Conservation (phyloP, 257 asterid species). For the Ilex aquifolium region DNA sequence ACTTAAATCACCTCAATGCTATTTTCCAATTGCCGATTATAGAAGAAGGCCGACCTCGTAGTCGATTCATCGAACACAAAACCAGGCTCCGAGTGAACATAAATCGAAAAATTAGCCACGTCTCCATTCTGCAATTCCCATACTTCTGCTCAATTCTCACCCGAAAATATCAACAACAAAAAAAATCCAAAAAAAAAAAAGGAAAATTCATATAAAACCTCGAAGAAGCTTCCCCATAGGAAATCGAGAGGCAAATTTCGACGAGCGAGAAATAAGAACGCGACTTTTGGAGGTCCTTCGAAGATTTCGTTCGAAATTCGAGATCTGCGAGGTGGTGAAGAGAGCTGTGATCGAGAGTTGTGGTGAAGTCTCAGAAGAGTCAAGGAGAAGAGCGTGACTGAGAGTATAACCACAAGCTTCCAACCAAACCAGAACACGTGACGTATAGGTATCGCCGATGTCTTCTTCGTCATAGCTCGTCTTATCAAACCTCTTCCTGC, state of each 20-base stretch:
- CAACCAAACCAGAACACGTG: slow-evolving; percentile 56
- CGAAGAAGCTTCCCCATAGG: slow-evolving; percentile 81
- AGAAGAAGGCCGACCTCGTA: slow-evolving; percentile 54
- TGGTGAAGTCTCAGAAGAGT: slow-evolving; percentile 64
- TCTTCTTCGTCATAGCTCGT: slow-evolving; percentile 37
- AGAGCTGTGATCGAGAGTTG: slow-evolving; percentile 24
- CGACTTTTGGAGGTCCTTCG: slow-evolving; percentile 67
- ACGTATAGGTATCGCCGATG: slow-evolving; percentile 42
- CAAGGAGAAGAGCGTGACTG: slow-evolving; percentile 43
- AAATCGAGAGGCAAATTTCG: slow-evolving; percentile 84
- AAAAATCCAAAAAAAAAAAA: not conserved
- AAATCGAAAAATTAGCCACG: slow-evolving; percentile 49
- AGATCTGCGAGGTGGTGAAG: slow-evolving; percentile 32
- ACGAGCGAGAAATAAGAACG: slow-evolving; percentile 70
- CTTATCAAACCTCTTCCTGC: slow-evolving; percentile 31
- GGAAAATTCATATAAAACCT: slow-evolving; percentile 33
- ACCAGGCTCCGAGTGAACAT: slow-evolving; percentile 83
- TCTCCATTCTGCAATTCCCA: slow-evolving; percentile 60
- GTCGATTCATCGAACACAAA: slow-evolving; percentile 75
- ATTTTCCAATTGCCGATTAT: slow-evolving; percentile 54
- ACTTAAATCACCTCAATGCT: slow-evolving; percentile 60
- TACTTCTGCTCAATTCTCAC: not conserved
- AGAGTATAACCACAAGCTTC: slow-evolving; percentile 51
- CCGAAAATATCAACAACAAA: not conserved
- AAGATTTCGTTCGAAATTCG: slow-evolving; percentile 30